phyloP scores from a whole-genome alignment of 1,139 yeast genomes.

The Suhomyces wounanorum region DNA sequence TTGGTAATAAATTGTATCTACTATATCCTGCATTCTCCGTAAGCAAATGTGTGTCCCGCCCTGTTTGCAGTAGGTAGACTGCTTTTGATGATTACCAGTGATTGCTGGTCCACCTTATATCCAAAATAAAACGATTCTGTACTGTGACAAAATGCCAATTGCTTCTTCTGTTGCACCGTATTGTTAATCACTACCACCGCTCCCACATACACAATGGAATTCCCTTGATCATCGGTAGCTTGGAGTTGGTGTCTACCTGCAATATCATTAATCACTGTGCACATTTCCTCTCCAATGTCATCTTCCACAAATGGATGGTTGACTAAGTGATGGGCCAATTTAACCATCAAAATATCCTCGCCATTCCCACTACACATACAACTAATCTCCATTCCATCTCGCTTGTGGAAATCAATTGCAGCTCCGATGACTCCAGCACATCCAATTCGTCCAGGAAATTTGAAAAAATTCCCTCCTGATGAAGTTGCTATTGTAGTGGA shows the following conservation, averaged over 20 bases:
- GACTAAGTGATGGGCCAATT: conserved; percentile 35
- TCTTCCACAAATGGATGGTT: conserved; percentile 13
- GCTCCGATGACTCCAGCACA: conserved; percentile 56
- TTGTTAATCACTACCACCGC: conserved; percentile 28
- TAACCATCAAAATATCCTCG: conserved; percentile 50
- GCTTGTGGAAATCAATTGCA: conserved; percentile 32
- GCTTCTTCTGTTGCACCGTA: conserved; percentile 11
- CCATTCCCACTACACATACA: conserved; percentile 60
- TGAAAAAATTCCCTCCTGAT: conserved; percentile 56
- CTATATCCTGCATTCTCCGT: conserved; percentile 35
- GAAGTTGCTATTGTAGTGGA: conserved; percentile 40
- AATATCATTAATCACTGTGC: conserved; percentile 6
- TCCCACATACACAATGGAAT: conserved; percentile 34
- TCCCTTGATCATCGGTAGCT: conserved; percentile 14
- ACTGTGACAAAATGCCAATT: conserved; percentile 43
- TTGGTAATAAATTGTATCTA: conserved; percentile 1
- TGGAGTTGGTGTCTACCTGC: conserved; percentile 7
- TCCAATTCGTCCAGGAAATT: conserved; percentile 52
- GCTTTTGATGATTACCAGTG: conserved; percentile 33
- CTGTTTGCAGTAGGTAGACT: conserved; percentile 18
- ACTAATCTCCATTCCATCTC: conserved; percentile 24
- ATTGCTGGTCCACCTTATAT: conserved; percentile 19
- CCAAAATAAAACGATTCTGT: conserved; percentile 50
- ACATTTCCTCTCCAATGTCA: conserved; percentile 5
- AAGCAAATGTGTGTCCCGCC: conserved; percentile 29